Base-by-base conservation (phyloP, 1,284 basidiomycete genomes). In the Ceratobasidium sp. region DNA sequence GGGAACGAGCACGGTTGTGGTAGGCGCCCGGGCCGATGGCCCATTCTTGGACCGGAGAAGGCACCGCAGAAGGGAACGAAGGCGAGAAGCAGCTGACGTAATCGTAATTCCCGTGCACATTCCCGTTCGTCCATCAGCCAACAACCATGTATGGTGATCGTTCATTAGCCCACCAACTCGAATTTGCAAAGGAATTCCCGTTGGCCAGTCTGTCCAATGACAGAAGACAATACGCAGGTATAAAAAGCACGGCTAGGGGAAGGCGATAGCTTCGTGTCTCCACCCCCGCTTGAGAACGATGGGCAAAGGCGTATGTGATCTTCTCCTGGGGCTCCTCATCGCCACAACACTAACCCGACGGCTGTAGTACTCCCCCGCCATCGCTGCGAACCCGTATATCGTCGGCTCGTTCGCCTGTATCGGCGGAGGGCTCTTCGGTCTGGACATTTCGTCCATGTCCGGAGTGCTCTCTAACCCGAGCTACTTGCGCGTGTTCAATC, bases 371-470 rank as follows among this genome's bases (percentile, higher is more conserved):
- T 70, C 67, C 55, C 67, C 77, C 67, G 56, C 66, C 66, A 61
- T 64, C 46, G 56, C 67, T 42, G 77, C 55, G 60, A 60, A 68
- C 63, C 67, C 55, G 66, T 81, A 82, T 72, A 78, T 82, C 71
- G 81, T 81, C 20, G 93, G 93, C 42, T 90, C 91, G 20, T 94
- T 94, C 85, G 92, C 93, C 84, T 93, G 92, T 84, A 94, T 94
- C 81, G 93, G 93, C 72, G 93, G 93, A 81, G 91, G 91, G 73
- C 88, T 94, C 61, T 94, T 94, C 83, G 92, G 93, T 82, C 83
- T 93, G 86, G 93, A 94, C 87, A 94, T 94, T 82, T 93, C 90
- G 80, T 91, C 92, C 83, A 94, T 94, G 93, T 92, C 92, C 79
- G 92, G 91, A n/a, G 92, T 94, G 68, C 85, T 94, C 82, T 91